Conservation (phyloP, 257 asterid genomes). For the Solanum microdontum region DNA sequence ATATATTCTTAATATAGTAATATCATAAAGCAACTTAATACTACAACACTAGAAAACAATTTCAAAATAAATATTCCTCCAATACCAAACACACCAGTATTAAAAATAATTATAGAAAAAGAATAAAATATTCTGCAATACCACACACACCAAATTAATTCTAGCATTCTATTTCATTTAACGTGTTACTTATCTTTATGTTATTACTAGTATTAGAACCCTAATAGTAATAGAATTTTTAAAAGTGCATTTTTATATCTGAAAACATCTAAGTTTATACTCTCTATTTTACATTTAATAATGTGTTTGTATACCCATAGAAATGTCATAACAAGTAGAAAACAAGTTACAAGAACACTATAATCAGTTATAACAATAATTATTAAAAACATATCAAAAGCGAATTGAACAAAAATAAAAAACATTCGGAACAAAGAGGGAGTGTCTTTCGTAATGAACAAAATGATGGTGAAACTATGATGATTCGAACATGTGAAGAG, state of each 20-base stretch:
- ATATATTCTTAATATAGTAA: background rate
- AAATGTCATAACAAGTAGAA: background rate
- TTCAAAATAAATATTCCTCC: background rate
- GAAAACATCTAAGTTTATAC: background rate
- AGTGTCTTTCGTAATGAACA: background rate
- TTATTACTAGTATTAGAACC: background rate
- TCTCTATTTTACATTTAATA: background rate
- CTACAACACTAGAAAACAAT: background rate
- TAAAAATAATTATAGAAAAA: background rate
- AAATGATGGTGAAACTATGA: background rate
- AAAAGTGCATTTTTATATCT: background rate
- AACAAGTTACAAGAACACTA: background rate
- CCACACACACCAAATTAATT: background rate
- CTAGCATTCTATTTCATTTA: background rate
- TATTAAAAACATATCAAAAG: background rate
- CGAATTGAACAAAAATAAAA: accelerated
- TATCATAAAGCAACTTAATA: background rate
- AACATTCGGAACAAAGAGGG: accelerated
- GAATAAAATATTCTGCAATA: background rate
- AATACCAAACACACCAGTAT: background rate
- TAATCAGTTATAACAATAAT: background rate
- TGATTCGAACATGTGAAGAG: background rate
- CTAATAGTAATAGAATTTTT: background rate
- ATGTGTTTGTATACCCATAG: background rate
- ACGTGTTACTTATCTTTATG: background rate